phyloP scores from a whole-genome alignment of 495 filamentous ascomycete genomes.

The Lepraria neglecta region DNA sequence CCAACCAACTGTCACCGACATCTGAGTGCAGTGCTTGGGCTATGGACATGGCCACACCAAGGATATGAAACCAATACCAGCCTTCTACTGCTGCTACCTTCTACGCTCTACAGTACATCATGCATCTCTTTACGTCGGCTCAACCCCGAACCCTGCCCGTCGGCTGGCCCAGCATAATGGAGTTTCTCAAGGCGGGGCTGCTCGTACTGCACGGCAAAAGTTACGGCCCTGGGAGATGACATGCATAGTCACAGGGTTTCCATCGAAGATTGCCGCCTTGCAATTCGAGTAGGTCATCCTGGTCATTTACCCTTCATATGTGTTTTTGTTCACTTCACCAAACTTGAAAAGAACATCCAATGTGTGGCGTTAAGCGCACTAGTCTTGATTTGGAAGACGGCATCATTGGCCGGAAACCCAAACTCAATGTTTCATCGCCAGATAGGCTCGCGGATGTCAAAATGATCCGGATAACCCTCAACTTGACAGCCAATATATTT shows the following conservation, averaged over 20 bases:
- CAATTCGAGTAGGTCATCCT: slow-evolving; percentile 80
- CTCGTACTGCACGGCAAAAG: slow-evolving; percentile 56
- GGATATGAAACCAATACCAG: slow-evolving; percentile 51
- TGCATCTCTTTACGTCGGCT: slow-evolving; percentile 73
- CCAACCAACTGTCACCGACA: not conserved
- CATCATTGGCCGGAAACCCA: not conserved
- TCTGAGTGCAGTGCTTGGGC: slow-evolving; percentile 1
- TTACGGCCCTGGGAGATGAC: slow-evolving; percentile 91
- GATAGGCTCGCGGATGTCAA: no score
- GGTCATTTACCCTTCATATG: not conserved
- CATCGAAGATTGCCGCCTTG: slow-evolving; percentile 74
- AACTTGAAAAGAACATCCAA: not conserved
- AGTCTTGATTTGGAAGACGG: slow-evolving; percentile 6
- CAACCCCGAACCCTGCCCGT: slow-evolving; percentile 76
- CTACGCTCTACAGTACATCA: slow-evolving; percentile 69
- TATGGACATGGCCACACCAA: slow-evolving; percentile 21
- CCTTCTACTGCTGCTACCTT: slow-evolving; percentile 79
- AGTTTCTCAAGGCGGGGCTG: slow-evolving; percentile 66
- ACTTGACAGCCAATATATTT: no score
- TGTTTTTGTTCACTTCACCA: not conserved
- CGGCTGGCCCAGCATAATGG: slow-evolving; percentile 91
- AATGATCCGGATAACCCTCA: no score
- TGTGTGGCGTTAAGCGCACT: not conserved
- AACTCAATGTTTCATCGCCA: not conserved
- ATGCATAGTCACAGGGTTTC: slow-evolving; percentile 81